These are phyloP conservation scores for Wallacemonas collosoma DNA, from an alignment of 208 protist genomes.

Conservation along the genomic window DNA sequence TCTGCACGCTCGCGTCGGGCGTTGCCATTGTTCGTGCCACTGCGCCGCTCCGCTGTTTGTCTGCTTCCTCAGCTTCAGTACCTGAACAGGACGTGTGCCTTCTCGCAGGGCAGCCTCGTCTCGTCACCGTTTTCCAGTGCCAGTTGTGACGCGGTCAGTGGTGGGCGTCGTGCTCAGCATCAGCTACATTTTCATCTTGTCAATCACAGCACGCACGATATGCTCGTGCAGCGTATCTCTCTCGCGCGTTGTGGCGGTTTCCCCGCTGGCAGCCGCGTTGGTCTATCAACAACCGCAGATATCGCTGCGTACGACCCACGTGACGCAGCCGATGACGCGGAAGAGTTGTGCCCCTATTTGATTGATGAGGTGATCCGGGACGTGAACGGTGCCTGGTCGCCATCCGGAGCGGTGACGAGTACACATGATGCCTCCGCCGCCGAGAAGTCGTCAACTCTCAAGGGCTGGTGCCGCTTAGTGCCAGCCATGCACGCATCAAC, in stretches of 20 bases:
- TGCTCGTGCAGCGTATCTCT: conserved; percentile 18
- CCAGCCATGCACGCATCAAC: background rate
- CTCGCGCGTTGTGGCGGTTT: conserved; percentile 12
- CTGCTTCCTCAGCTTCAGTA: conserved; percentile 7
- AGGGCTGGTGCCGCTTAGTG: conserved; percentile 3
- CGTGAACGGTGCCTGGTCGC: background rate
- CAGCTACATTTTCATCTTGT: conserved; percentile 18
- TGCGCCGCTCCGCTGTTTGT: conserved; percentile 2
- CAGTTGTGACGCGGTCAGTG: background rate
- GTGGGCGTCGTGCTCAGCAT: conserved; percentile 1
- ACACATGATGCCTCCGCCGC: background rate
- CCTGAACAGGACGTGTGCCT: conserved; percentile 14
- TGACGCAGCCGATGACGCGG: conserved; percentile 15
- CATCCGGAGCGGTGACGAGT: background rate
- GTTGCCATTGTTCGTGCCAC: background rate
- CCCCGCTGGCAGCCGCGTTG: background rate
- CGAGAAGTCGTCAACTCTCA: background rate
- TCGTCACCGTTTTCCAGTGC: background rate
- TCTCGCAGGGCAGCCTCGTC: background rate
- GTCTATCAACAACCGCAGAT: conserved; percentile 11
- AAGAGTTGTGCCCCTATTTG: conserved; percentile 19
- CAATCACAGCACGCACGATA: conserved; percentile 12
- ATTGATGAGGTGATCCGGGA: background rate
- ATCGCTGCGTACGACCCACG: background rate
- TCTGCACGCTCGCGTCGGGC: conserved; percentile 1